These are phyloP conservation scores for Pilatotrama ljubarskyi DNA, from an alignment of 768 basidiomycete species.

Conservation along the genomic window DNA sequence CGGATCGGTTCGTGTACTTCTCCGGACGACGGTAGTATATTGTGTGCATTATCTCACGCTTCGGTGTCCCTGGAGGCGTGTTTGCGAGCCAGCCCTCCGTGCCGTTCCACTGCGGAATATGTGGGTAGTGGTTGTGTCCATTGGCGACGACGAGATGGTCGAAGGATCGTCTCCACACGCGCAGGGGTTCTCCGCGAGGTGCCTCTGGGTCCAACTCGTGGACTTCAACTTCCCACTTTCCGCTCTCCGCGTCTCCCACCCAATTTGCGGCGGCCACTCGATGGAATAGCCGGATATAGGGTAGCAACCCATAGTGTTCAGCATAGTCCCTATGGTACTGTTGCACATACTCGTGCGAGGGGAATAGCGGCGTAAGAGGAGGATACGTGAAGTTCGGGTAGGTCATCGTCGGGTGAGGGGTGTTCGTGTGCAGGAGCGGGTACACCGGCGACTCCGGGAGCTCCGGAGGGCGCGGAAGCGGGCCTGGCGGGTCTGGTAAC, in stretches of 20 bases:
- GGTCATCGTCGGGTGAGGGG: slow-evolving; percentile 57
- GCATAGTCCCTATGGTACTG: slow-evolving; percentile 50
- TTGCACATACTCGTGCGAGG: slow-evolving; percentile 45
- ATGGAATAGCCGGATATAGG: slow-evolving; percentile 45
- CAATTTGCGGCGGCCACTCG: slow-evolving; percentile 45
- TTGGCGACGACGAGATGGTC: slow-evolving; percentile 57
- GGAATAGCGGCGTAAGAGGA: slow-evolving; percentile 50
- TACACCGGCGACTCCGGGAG: slow-evolving; percentile 59
- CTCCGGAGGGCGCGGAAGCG: slow-evolving; percentile 40
- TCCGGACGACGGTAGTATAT: slow-evolving; percentile 53
- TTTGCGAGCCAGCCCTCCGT: slow-evolving; percentile 49
- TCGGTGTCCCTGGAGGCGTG: slow-evolving; percentile 18
- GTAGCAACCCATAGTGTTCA: slow-evolving; percentile 38
- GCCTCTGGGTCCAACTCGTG: slow-evolving; percentile 8
- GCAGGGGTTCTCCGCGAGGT: neutral
- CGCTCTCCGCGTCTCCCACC: slow-evolving; percentile 39
- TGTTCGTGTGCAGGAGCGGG: slow-evolving; percentile 54
- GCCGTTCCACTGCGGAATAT: slow-evolving; percentile 45
- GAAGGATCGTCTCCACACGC: slow-evolving; percentile 29
- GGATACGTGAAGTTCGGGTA: slow-evolving; percentile 56
- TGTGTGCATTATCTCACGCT: slow-evolving; percentile 50
- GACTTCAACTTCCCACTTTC: slow-evolving; percentile 48
- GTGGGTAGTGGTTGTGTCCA: slow-evolving; percentile 58
- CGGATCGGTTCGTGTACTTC: slow-evolving; percentile 41
- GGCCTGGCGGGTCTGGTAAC: slow-evolving; percentile 38